Evolutionary conservation across 1,139 yeast species (phyloP), one percentile per base, ranked within the genome.

Genomic region (Candida glucosophila): DNA sequence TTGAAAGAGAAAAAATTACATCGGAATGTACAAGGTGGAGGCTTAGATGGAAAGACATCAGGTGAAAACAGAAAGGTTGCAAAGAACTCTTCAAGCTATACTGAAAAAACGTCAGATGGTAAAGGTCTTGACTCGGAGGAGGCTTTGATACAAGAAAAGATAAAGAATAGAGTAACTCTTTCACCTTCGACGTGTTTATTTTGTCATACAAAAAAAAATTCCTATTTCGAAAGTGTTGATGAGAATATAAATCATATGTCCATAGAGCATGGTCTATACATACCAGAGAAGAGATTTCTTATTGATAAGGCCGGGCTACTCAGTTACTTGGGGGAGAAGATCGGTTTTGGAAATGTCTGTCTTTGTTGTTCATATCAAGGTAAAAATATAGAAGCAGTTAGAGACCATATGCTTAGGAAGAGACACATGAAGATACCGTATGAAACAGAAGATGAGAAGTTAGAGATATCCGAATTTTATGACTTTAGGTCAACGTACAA

Each of bases 391-490:
- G 94, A 83, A 45, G 83, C 95, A 31, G 90, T 83, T 5, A 75
- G 96, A 39, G 93, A 86, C 22, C 99, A 90, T 50, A 80, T 88
- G 85, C 46, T 66, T 5, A 68, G 80, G 12, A 90, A 90, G 52
- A 73, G 86, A 35, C 99, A 90, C 49, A 79, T 88, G 60, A 72
- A 74, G 48, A 69, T 90, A 30, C 97, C 98, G 0, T 92, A 83
- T 51, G 97, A 90, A 41, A 55, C 73, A 1, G 81, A 76, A 33
- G 80, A 80, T 31, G 94, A 90, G 46, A 79, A 78, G 48, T 68
- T 78, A 29, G 85, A 80, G 44, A 65, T 88, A 22, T 73, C 92
- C 0, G 81, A 78, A 27, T 90, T 78, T 45, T 90, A 90, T 47
- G 97, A 90, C 52, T 90, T 86, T 55, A 63, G 78, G 3, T 67